Base-by-base conservation (phyloP, 2,329 filamentous ascomycete genomes). In the Coccinonectria pachysandricola region DNA sequence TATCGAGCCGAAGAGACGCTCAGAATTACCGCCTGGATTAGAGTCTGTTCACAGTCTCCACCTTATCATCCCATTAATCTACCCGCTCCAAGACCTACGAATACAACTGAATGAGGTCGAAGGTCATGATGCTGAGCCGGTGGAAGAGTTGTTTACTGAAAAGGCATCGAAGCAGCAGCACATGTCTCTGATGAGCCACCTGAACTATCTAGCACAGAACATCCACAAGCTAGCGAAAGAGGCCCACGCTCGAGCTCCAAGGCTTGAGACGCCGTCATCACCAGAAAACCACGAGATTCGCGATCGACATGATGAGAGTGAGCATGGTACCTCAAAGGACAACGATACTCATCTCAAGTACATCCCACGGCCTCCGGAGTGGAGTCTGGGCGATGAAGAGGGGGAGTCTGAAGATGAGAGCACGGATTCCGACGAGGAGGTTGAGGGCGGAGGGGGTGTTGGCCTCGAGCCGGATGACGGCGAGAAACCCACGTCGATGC, bases 301-400 rank as follows among this genome's bases (percentile, higher is more conserved):
- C 3, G 10, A 25, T 16, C 17, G 36, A 6, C 33, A 32, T 7
- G 56, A 61, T 23, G 74, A 71, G 15, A n/a, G n/a, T n/a, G n/a
- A n/a, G n/a, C n/a, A n/a, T n/a, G n/a, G n/a, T n/a, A n/a, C n/a
- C n/a, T n/a, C n/a, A n/a, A n/a, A n/a, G n/a, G n/a, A n/a, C n/a
- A n/a, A n/a, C n/a, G 71, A 66, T 30, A 65, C 65, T 17, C 82
- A 88, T 44, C 57, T 91, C 24, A 69, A 78, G 33, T 58, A 80
- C 32, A 83, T 91, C 27, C 71, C 79, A 8, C 65, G 82, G 6
- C 84, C 84, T 7, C 79, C 80, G 0, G 84, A 92, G 52, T 92
- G 84, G 84, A 53, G 53, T 15, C 46, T 59, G 4, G 59, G 55
- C 8, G 52, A 54, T 12, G 60, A 59, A 8, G 56, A 56, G 8